Conservation (phyloP, 2,329 filamentous ascomycete species). For the Lachnellula hyalina region DNA sequence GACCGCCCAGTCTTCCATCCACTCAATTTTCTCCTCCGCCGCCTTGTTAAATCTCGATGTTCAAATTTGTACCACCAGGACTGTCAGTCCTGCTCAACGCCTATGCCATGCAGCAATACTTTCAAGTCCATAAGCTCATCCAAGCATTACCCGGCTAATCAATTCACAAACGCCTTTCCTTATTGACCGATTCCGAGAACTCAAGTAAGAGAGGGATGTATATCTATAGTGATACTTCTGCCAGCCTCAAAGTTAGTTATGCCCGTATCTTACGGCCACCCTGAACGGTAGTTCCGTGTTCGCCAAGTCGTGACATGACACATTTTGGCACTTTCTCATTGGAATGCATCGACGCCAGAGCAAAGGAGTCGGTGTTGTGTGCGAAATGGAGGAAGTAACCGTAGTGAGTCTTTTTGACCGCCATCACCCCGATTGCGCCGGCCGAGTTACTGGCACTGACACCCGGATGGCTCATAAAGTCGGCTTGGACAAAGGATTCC, state of each 20-base stretch:
- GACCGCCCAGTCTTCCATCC: neutral
- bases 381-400: constrained; percentile 87
- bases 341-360: constrained; percentile 82
- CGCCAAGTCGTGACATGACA: constrained; percentile 71
- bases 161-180: neutral
- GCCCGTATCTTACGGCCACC: constrained; percentile 29
- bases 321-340: constrained; percentile 69
- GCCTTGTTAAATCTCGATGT: neutral
- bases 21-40: neutral
- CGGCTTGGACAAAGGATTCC: constrained; percentile 71
- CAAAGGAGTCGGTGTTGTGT: constrained; percentile 89
- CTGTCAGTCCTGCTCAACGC: neutral
- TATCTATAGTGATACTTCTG: neutral
- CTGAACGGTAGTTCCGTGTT: constrained; percentile 26
- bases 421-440: constrained; percentile 87
- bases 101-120: neutral
- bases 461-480: constrained; percentile 90
- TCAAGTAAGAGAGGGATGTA: neutral
- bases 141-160: neutral
- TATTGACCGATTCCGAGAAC: neutral
- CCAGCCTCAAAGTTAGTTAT: constrained; percentile 13
- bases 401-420: constrained; percentile 73
- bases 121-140: neutral
- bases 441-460: constrained; percentile 72
- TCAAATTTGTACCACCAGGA: neutral